Conservation (phyloP, 805 yeast genomes). For the Sugiyamaella boreocaroliniensis region DNA sequence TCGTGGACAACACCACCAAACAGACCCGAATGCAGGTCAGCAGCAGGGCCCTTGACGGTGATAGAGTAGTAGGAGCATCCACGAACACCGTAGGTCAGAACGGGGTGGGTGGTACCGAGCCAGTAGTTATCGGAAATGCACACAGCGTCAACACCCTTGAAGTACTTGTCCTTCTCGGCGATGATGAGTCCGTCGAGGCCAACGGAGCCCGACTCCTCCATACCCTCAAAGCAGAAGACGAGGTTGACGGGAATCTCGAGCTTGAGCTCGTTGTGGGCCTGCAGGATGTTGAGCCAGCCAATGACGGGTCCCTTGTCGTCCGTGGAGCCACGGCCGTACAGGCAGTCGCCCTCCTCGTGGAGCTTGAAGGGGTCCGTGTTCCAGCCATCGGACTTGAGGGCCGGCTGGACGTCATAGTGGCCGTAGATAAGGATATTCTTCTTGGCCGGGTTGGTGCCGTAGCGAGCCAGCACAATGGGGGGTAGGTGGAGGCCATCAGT, state of each 20-base stretch:
- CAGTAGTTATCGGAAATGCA: conserved; percentile 97
- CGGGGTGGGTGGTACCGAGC: conserved; percentile 97
- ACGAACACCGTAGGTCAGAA: conserved; percentile 92
- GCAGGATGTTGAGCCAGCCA: conserved; percentile 90
- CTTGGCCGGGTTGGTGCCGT: conserved; percentile 74
- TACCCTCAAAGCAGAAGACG: conserved; percentile 92
- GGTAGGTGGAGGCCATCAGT: conserved; percentile 69
- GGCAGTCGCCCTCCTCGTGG: conserved; percentile 57
- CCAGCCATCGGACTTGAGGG: conserved; percentile 91
- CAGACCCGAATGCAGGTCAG: conserved; percentile 95
- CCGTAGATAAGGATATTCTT: conserved; percentile 91
- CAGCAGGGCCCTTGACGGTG: conserved; percentile 80
- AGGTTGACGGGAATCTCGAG: conserved; percentile 90
- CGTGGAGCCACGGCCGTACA: conserved; percentile 90
- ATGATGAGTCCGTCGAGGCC: conserved; percentile 83
- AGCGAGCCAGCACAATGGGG: conserved; percentile 88
- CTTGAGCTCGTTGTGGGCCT: conserved; percentile 82
- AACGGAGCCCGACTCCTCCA: conserved; percentile 96
- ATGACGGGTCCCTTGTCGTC: conserved; percentile 98
- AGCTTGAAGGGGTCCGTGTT: conserved; percentile 80
- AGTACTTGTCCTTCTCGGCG: conserved; percentile 69
- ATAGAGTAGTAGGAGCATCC: conserved; percentile 93
- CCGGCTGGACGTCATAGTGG: conserved; percentile 99
- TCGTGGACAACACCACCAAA: conserved; percentile 97
- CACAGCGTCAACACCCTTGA: conserved; percentile 86